Percentiles rank a stretch among this genome's conserved stretches.
Conservation (phyloP, 176 grass and related monocot species). For the Tuctoria greenei region DNA sequence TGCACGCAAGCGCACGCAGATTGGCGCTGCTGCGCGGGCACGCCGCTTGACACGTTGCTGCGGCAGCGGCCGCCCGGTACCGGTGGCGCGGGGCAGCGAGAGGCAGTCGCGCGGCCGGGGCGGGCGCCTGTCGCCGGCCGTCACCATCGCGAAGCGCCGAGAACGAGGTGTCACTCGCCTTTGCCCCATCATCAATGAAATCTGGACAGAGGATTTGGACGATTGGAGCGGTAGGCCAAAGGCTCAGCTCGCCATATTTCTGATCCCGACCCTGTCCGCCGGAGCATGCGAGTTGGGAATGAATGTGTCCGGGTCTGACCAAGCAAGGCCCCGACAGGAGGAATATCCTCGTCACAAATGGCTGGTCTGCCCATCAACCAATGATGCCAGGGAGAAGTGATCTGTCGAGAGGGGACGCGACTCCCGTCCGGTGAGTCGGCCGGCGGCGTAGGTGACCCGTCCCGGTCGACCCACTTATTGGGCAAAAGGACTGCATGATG, state of each 20-base stretch:
- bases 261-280: not conserved
- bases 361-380: not conserved
- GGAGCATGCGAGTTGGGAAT: not conserved
- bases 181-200: constrained; percentile 4
- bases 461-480: constrained; percentile 12
- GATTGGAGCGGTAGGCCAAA: not conserved
- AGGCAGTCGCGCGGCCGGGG: not conserved
- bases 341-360: constrained; percentile 32
- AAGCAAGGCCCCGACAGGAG: constrained; percentile 38
- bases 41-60: constrained; percentile 13
- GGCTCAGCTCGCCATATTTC: not conserved
- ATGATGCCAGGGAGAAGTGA: not conserved
- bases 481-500: not conserved
- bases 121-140: not conserved
- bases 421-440: not conserved
- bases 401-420: constrained; percentile 12
- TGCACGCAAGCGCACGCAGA: not conserved
- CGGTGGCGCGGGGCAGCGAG: not conserved
- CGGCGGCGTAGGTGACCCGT: constrained; percentile 21
- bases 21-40: not conserved
- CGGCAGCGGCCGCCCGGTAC: not conserved
- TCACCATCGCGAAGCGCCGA: not conserved
- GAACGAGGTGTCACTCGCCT: constrained; percentile 14
- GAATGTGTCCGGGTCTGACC: constrained; percentile 16
- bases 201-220: not conserved